A percentile compares a stretch with the other conserved stretches of the same genome.
These are phyloP conservation scores for Macrotyloma uniflorum DNA, from an alignment of 306 rosid genomes.

Conservation along the genomic window DNA sequence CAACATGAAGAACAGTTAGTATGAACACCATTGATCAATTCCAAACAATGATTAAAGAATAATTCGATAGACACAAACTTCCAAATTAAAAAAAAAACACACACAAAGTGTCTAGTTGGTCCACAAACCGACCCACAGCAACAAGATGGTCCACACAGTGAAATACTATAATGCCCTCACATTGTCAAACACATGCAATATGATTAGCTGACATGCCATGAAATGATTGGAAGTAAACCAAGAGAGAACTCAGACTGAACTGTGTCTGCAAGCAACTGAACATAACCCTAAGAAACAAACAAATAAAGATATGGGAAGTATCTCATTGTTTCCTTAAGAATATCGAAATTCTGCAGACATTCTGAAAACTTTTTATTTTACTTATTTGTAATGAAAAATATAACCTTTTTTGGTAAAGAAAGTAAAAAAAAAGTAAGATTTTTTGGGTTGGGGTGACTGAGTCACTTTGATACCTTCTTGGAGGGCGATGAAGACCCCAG, in stretches of 20 bases:
- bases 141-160: neutral
- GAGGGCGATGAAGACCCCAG: neutral
- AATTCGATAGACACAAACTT: no score
- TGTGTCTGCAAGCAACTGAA: neutral
- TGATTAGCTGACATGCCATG: no score
- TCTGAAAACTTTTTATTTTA: neutral
- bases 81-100: no score
- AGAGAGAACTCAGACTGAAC: no score
- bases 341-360: constrained; percentile 26
- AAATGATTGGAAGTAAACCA: no score
- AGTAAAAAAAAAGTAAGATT: no score
- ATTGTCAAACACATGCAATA: no score
- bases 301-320: neutral
- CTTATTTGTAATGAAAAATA: neutral
- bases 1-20: no score
- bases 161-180: constrained; percentile 4
- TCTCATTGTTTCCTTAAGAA: constrained; percentile 28
- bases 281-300: neutral
- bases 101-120: neutral
- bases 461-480: neutral
- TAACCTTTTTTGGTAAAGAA: no score
- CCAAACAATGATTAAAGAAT: no score
- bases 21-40: no score
- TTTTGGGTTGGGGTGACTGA: neutral
- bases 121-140: neutral